phyloP scores from a whole-genome alignment of 164 flowering plant species.

The Nelumbo lutea region DNA sequence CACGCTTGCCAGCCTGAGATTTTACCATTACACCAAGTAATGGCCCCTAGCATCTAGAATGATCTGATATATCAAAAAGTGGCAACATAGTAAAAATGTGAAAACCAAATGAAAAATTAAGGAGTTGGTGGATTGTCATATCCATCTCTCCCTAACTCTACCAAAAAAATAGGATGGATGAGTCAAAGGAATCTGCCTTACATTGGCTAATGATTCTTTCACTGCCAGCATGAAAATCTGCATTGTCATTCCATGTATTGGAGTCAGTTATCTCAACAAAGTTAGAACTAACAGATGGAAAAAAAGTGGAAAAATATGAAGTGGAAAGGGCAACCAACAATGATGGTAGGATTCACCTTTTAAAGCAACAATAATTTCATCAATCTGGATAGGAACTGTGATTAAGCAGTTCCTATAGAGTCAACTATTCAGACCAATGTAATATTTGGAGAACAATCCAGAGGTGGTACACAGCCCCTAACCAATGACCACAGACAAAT shows the following conservation, averaged over 20 bases:
- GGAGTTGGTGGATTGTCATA: too few species aligned
- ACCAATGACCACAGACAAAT: neutral
- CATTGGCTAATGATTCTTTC: slow-evolving; percentile 78
- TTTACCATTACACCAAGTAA: too few species aligned
- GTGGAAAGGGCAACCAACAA: slow-evolving; percentile 9
- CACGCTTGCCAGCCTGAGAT: too few species aligned
- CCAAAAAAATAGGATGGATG: too few species aligned
- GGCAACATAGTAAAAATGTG: too few species aligned
- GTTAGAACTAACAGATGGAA: neutral
- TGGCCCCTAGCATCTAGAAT: too few species aligned
- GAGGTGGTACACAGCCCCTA: neutral
- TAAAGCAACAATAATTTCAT: slow-evolving; percentile 2
- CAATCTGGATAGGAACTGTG: neutral
- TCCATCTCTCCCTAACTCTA: too few species aligned
- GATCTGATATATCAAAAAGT: too few species aligned
- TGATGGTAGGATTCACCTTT: slow-evolving; percentile 10
- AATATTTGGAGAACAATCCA: neutral
- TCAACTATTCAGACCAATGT: neutral
- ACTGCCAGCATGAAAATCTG: slow-evolving; percentile 81
- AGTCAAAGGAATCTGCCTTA: slow-evolving; percentile 43
- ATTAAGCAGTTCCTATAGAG: neutral
- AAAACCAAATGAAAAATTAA: too few species aligned
- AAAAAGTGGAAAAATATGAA: too few species aligned
- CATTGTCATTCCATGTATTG: slow-evolving; percentile 12
- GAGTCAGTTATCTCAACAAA: neutral